Evolutionary conservation across 306 rosid species (phyloP), one percentile per base, ranked within the genome.

Genomic region (Quercus variabilis): DNA sequence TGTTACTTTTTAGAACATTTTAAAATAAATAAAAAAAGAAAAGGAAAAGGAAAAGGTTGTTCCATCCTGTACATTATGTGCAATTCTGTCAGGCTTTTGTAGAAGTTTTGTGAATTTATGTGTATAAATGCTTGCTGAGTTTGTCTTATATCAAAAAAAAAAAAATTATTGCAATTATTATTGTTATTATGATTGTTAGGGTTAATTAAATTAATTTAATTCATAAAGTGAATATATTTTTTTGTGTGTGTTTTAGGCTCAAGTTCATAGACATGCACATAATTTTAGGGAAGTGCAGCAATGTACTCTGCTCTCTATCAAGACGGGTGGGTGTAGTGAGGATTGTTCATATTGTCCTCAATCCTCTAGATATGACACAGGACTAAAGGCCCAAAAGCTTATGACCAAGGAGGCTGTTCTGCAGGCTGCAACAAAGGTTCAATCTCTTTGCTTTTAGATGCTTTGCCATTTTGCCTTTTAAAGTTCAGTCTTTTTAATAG

Each of bases 291-390:
- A 95, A 92, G 99, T 95, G 81, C 99, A 95, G 80, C 98, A 95
- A 83, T 95, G 99, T 79, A 95, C 99, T 75, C 96, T 95, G 28
- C 86, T 95, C 28, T 95, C 99, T 55, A 91, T 95, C 55, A 95
- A 95, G 90, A 95, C 99, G 3, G 99, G 99, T 33, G 99, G 99
- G 28, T 95, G 99, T 73, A 95, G 99, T 88, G 99, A 95, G 85
- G 98, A 95, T 80, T 95, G 99, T 69, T 92, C 99, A 3, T 95
- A 95, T 71, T 95, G 99, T 56, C 99, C 99, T 72, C 99, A 95
- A 54, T 95, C 99, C 3, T 95, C 99, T 13, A 88, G 93, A 79
- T 92, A 95, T 81, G 82, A 91, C 28, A 92, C 99, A 0, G 99
- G 99, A 67, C 75, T 95, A 38, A 95, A 95, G 80, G 88, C 90